These are phyloP conservation scores for Metschnikowia dekortorum DNA, from an alignment of 805 yeast species.

Conservation along the genomic window DNA sequence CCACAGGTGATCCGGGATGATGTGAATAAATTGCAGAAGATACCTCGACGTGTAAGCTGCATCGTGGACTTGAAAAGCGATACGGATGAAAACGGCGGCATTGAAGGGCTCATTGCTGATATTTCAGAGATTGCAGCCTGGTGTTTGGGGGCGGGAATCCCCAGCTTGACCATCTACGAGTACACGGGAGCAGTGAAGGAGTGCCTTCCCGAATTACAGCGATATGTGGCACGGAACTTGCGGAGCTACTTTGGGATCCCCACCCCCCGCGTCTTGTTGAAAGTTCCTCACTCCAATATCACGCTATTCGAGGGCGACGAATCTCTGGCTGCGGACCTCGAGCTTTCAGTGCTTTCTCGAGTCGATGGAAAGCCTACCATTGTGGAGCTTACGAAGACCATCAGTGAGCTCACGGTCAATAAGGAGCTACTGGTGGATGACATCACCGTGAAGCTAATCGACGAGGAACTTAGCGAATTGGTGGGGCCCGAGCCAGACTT, in stretches of 20 bases:
- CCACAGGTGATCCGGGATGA: conserved; percentile 87
- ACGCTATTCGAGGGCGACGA: conserved; percentile 29
- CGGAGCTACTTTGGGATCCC: conserved; percentile 70
- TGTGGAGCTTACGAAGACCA: conserved; percentile 80
- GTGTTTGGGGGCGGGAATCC: conserved; percentile 87
- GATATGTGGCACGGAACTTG: conserved; percentile 54
- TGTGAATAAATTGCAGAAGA: conserved; percentile 63
- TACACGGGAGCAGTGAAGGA: conserved; percentile 55
- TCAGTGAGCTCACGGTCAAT: conserved; percentile 67
- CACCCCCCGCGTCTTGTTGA: conserved; percentile 58
- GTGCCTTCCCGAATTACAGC: conserved; percentile 46
- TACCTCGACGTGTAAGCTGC: conserved; percentile 73
- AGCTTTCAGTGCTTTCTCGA: conserved; percentile 61
- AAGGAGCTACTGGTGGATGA: conserved; percentile 61
- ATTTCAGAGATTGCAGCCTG: conserved; percentile 78
- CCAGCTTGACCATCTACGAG: conserved; percentile 71
- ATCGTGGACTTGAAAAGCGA: conserved; percentile 70
- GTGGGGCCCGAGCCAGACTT: conserved; percentile 94
- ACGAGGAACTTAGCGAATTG: conserved; percentile 64
- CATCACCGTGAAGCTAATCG: conserved; percentile 70
- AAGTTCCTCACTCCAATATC: conserved; percentile 63
- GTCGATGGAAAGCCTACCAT: conserved; percentile 89
- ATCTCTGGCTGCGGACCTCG: conserved; percentile 42
- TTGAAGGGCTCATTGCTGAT: conserved; percentile 73
- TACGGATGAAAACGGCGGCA: conserved; percentile 85